Evolutionary conservation across 495 filamentous ascomycete species (phyloP).

Genomic region (Parmelia sp.): DNA sequence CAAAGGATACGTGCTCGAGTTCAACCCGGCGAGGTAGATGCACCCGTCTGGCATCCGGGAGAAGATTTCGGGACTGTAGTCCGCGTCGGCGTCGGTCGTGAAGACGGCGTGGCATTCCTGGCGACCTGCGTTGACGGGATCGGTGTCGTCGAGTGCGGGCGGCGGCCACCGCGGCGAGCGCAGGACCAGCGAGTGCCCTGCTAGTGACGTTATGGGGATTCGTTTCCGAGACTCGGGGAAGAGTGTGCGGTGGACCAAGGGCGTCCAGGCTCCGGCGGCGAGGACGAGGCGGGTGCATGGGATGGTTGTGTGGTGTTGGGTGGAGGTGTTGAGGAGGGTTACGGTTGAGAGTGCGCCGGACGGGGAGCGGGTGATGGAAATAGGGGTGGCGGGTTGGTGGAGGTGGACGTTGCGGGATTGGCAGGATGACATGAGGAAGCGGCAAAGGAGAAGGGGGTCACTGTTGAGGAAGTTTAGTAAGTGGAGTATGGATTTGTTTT

Average conservation of each 20-base stretch:
- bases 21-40: constrained; percentile 71
- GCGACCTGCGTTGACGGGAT: constrained; percentile 26
- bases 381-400: constrained; percentile 56
- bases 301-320: constrained; percentile 27
- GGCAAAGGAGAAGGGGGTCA: constrained; percentile 56
- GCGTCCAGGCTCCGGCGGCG: constrained; percentile 65
- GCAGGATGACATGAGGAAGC: constrained; percentile 56
- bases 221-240: constrained; percentile 50
- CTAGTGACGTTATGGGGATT: constrained; percentile 55
- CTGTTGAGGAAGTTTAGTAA: neutral
- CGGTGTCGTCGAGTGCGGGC: constrained; percentile 12
- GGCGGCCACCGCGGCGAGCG: constrained; percentile 53
- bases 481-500: constrained; percentile 26
- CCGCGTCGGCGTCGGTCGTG: constrained; percentile 43
- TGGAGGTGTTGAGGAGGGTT: constrained; percentile 36
- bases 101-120: constrained; percentile 62
- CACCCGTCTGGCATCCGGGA: constrained; percentile 53
- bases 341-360: constrained; percentile 44
- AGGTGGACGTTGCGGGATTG: constrained; percentile 55
- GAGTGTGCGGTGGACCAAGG: constrained; percentile 51
- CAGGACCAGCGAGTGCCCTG: constrained; percentile 66
- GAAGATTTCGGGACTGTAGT: constrained; percentile 69
- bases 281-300: constrained; percentile 56
- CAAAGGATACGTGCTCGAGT: constrained; percentile 50
- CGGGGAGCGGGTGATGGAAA: constrained; percentile 45